Percentiles rank a stretch among this genome's conserved stretches.
Evolutionary conservation across 2,329 filamentous ascomycete species (phyloP).

Genomic region (Penicillium sp.): DNA sequence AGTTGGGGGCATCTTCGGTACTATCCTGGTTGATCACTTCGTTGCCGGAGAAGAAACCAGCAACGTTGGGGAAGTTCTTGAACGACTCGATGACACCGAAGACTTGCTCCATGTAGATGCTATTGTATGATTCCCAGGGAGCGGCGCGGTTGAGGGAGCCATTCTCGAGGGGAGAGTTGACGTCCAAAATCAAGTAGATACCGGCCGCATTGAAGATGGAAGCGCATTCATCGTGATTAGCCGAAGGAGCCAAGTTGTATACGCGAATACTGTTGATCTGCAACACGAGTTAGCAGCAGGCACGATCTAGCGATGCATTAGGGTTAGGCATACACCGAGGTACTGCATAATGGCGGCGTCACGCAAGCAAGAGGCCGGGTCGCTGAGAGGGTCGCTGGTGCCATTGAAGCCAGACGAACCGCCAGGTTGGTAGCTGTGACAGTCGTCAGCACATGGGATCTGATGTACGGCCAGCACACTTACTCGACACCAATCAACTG

Average conservation of each 20-base stretch:
- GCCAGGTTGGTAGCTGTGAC: conserved; percentile 56
- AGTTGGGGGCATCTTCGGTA: conserved; percentile 51
- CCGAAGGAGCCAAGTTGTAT: conserved; percentile 59
- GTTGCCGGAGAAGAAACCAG: conserved; percentile 66
- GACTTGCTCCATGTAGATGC: conserved; percentile 54
- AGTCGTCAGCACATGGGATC: conserved; percentile 18
- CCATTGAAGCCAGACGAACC: conserved; percentile 56
- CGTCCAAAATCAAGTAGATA: conserved; percentile 64
- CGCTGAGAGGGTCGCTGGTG: conserved; percentile 53
- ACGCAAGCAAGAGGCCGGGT: conserved; percentile 56
- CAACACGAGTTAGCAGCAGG: conserved; percentile 10
- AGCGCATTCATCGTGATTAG: conserved; percentile 60
- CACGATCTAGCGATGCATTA: not conserved
- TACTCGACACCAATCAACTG: conserved; percentile 61
- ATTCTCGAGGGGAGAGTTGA: conserved; percentile 58
- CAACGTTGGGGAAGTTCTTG: conserved; percentile 61
- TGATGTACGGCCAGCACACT: conserved; percentile 21
- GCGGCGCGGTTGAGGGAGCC: conserved; percentile 55
- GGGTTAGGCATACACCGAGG: conserved; percentile 46
- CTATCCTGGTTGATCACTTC: conserved; percentile 64
- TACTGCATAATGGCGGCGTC: conserved; percentile 62
- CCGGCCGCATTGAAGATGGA: conserved; percentile 63
- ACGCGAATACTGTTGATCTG: conserved; percentile 61
- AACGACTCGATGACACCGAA: conserved; percentile 64
- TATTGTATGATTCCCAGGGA: conserved; percentile 54